Evolutionary conservation across 768 basidiomycete genomes (phyloP).

Genomic region (Mycena metata): DNA sequence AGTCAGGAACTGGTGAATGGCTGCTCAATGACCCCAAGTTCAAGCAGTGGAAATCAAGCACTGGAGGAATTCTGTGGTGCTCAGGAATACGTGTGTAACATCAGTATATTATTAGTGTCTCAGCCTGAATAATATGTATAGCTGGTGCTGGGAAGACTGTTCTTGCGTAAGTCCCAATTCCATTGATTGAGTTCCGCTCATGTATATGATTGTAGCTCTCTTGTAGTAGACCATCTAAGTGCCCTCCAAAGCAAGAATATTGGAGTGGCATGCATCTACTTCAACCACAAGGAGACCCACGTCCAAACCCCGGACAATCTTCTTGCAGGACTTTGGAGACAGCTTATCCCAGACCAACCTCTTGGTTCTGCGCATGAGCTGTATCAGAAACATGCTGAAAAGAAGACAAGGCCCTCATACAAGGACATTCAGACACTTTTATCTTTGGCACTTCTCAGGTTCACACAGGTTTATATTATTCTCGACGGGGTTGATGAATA

Average conservation of each 20-base stretch:
- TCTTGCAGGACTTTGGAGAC: too few species aligned
- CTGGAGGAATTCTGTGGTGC: not conserved
- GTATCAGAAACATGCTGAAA: conserved; percentile 1
- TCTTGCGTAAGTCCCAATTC: conserved; percentile 2
- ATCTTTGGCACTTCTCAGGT: not conserved
- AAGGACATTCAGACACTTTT: not conserved
- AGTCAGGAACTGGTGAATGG: not conserved
- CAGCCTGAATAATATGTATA: not conserved
- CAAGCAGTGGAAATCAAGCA: not conserved
- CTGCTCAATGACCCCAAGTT: not conserved
- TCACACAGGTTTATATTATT: conserved; percentile 11
- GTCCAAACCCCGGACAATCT: too few species aligned
- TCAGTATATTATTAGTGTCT: too few species aligned
- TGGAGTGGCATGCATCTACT: conserved; percentile 13
- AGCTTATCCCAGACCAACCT: not conserved
- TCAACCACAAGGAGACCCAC: conserved; percentile 19
- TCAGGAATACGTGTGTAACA: not conserved
- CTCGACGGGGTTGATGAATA: conserved; percentile 20
- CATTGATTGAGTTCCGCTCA: not conserved
- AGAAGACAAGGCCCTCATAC: not conserved
- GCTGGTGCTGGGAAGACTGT: conserved; percentile 27
- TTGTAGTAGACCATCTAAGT: conserved; percentile 10
- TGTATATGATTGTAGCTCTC: not conserved
- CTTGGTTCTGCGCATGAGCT: not conserved
- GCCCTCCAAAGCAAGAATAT: not conserved